These are phyloP conservation scores for Fusarium veterinarium DNA, from an alignment of 2,329 filamentous ascomycete species.

Conservation along the genomic window DNA sequence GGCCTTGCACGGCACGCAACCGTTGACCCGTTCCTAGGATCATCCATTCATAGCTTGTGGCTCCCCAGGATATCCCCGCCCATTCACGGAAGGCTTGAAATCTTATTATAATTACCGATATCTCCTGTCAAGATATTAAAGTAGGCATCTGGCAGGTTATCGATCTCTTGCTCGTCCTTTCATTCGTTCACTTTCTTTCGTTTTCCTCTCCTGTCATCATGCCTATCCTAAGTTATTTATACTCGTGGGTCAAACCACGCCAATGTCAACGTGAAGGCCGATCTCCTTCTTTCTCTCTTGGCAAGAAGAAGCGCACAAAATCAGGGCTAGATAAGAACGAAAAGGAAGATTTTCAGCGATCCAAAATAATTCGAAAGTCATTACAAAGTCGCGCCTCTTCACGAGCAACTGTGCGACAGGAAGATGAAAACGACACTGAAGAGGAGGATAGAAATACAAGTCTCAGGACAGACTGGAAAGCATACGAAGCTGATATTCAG, in stretches of 20 bases:
- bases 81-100: conserved; percentile 16
- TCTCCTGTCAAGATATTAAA: conserved; percentile 8
- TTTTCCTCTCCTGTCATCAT: conserved; percentile 15
- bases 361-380: conserved; percentile 58
- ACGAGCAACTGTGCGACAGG: conserved; percentile 16
- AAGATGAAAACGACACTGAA: conserved; percentile 30
- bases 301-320: conserved; percentile 38
- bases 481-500: conserved; percentile 52
- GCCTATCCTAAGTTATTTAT: conserved; percentile 39
- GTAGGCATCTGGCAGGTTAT: background rate
- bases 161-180: background rate
- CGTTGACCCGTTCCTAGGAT: conserved; percentile 35
- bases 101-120: conserved; percentile 11
- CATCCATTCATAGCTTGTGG: conserved; percentile 28
- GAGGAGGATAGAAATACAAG: conserved; percentile 33
- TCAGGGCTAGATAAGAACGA: conserved; percentile 28
- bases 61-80: conserved; percentile 27
- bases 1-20: conserved; percentile 38
- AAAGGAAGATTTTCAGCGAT: conserved; percentile 53
- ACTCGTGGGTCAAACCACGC: conserved; percentile 40
- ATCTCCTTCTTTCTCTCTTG: conserved; percentile 31
- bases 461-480: conserved; percentile 53
- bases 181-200: conserved; percentile 1
- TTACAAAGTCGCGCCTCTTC: conserved; percentile 49
- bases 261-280: conserved; percentile 28